Base-by-base conservation (phyloP, 176 grass and related monocot species). In the Hyparrhenia diplandra region DNA sequence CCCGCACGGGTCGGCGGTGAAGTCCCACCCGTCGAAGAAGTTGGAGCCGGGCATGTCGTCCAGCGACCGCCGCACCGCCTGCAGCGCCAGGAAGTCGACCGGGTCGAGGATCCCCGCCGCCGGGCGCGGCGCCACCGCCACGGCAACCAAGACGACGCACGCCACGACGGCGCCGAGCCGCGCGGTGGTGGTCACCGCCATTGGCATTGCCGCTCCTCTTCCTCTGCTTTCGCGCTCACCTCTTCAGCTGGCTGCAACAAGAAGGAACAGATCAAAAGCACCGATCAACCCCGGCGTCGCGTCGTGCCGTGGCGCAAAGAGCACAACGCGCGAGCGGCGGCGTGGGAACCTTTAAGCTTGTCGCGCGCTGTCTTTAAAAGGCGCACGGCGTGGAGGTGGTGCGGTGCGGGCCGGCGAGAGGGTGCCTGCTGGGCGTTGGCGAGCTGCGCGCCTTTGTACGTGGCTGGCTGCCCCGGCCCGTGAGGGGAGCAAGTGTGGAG, bases 21-120 rank as follows among this genome's bases (percentile, higher is more conserved):
- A 98, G 85, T 98, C 95, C 95, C 95, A 98, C 5, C 74, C 81
- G 25, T 64, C 68, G 54, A 98, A 98, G 92, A 94, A 98, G 0
- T 63, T 64, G 11, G 95, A 98, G 30, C 95, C 95, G 0, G 95
- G 92, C 95, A 98, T 90, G 86, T 98, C 95, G 46, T 94, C 81
- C 11, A 98, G 92, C 76, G 87, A 88, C 74, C 91, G 81, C 37
- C 95, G 90, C 52, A 91, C 85, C 16, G 90, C 86, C 81, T 98
- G 95, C 76, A 98, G 81, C 54, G 95, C 95, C 45, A 98, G 73
- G 81, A 98, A 98, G 82, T 98, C 95, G 10, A 83, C 79, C 11
- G 95, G 95, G 81, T 98, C 86, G 1, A 98, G 86, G 64, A 94
- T 94, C 75, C 69, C 83, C 86, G 54, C 20, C 71, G 78, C 79